Percentiles rank a stretch among this genome's conserved stretches.
Evolutionary conservation across 345 rosid species (phyloP).

Genomic region (Salix caprea): DNA sequence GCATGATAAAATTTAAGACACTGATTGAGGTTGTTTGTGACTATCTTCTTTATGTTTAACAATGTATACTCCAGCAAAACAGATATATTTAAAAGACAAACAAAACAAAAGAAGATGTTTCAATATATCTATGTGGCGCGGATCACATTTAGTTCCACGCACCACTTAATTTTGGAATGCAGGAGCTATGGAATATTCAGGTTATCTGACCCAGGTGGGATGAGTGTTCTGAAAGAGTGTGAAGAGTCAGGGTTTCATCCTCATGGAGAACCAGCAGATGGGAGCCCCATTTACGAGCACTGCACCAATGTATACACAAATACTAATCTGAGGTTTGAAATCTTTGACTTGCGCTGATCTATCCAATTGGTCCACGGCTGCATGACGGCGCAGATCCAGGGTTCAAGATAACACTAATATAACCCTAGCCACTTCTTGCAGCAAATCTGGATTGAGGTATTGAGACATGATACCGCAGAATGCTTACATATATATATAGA

Average conservation of each 20-base stretch:
- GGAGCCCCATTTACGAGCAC: conserved; percentile 59
- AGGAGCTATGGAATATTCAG: conserved; percentile 74
- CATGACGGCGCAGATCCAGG: neutral
- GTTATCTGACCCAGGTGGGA: conserved; percentile 70
- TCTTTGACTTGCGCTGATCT: conserved; percentile 72
- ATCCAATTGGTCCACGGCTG: neutral
- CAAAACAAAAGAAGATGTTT: neutral
- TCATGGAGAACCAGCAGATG: conserved; percentile 70
- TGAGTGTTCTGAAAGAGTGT: conserved; percentile 63
- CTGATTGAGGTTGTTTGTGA: neutral
- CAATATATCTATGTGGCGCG: too few relatives aligned
- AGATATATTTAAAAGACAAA: neutral
- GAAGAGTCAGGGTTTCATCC: conserved; percentile 66
- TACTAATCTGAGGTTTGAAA: conserved; percentile 81
- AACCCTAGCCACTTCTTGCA: too few relatives aligned
- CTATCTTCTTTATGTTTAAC: neutral
- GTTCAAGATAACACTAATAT: conserved; percentile 1
- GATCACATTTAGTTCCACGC: neutral
- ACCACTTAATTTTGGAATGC: conserved; percentile 8
- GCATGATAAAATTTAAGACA: neutral
- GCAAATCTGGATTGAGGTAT: neutral
- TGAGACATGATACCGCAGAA: neutral
- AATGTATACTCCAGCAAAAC: neutral
- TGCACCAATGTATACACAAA: conserved; percentile 79
- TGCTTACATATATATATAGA: neutral